Evolutionary conservation across 257 asterid genomes (phyloP).

Genomic region (Vinca minor): DNA sequence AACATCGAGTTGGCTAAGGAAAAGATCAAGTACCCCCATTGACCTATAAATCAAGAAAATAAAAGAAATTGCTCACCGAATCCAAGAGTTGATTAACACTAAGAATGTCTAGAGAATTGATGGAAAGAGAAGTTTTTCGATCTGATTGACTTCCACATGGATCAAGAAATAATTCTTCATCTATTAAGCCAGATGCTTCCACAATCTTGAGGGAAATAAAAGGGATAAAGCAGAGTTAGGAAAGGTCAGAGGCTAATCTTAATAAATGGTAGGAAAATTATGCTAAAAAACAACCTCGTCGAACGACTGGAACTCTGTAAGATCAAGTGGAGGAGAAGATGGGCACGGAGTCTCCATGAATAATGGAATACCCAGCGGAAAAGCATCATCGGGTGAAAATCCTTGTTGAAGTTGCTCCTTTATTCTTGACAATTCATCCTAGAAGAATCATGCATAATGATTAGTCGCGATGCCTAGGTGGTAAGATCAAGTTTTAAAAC

Average conservation of each 20-base stretch:
- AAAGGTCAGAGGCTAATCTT: not conserved
- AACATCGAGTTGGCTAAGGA: not conserved
- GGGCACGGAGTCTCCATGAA: slow-evolving; percentile 51
- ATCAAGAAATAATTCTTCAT: slow-evolving; percentile 36
- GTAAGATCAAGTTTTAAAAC: not conserved
- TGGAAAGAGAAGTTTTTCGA: slow-evolving; percentile 34
- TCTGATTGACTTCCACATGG: slow-evolving; percentile 39
- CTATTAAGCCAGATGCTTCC: slow-evolving; percentile 24
- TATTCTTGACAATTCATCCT: slow-evolving; percentile 36
- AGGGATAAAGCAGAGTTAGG: not conserved
- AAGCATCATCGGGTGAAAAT: slow-evolving; percentile 39
- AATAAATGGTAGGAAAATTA: not conserved
- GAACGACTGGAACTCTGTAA: slow-evolving; percentile 31
- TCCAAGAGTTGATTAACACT: slow-evolving; percentile 47
- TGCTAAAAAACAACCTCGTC: slow-evolving; percentile 30
- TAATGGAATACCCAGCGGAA: slow-evolving; percentile 34
- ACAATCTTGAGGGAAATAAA: slow-evolving; percentile 25
- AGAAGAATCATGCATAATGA: slow-evolving; percentile 1
- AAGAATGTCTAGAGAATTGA: slow-evolving; percentile 37
- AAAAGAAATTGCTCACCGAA: slow-evolving; percentile 29
- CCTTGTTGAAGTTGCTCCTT: slow-evolving; percentile 26
- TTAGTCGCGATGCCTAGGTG: not conserved
- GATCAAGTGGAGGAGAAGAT: slow-evolving; percentile 44
- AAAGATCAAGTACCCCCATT: not conserved
- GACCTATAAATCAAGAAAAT: not conserved